Evolutionary conservation across 331 rosid species (phyloP).

Genomic region (Pyracantha coccinea): DNA sequence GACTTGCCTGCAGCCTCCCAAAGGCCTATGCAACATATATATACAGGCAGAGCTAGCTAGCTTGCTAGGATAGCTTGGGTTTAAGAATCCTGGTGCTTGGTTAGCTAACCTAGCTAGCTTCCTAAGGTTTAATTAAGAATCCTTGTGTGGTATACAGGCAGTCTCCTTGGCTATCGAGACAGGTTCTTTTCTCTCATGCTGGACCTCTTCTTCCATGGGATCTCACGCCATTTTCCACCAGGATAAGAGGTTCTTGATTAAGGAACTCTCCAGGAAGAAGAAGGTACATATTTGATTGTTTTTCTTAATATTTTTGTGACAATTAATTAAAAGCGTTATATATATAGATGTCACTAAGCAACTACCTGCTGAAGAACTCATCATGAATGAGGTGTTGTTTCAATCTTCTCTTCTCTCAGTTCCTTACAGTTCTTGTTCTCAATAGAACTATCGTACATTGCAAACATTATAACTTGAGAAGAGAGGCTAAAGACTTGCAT

Average conservation of each 20-base stretch:
- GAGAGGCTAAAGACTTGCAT: too few relatives aligned
- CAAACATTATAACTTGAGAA: too few relatives aligned
- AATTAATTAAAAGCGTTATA: too few relatives aligned
- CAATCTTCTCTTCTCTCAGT: too few relatives aligned
- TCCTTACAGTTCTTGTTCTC: too few relatives aligned
- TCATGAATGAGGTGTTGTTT: too few relatives aligned
- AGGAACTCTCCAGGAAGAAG: background rate
- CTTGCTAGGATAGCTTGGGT: too few relatives aligned
- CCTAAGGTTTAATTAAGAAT: background rate
- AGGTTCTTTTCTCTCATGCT: constrained; percentile 37
- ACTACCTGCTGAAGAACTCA: too few relatives aligned
- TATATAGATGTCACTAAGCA: too few relatives aligned
- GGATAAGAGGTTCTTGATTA: background rate
- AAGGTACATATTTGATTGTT: background rate
- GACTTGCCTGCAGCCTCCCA: constrained; percentile 46
- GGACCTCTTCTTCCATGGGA: constrained; percentile 30
- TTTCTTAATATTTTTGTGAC: background rate
- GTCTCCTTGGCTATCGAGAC: constrained; percentile 56
- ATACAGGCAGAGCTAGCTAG: too few relatives aligned
- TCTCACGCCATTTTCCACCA: background rate
- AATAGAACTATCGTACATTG: too few relatives aligned
- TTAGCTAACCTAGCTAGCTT: background rate
- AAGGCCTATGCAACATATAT: background rate
- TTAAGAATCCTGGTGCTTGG: background rate
- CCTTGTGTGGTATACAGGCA: constrained; percentile 35